Evolutionary conservation across 2,329 filamentous ascomycete genomes (phyloP), one percentile per base, ranked within the genome.

Genomic region (Aspergillus ibericus): DNA sequence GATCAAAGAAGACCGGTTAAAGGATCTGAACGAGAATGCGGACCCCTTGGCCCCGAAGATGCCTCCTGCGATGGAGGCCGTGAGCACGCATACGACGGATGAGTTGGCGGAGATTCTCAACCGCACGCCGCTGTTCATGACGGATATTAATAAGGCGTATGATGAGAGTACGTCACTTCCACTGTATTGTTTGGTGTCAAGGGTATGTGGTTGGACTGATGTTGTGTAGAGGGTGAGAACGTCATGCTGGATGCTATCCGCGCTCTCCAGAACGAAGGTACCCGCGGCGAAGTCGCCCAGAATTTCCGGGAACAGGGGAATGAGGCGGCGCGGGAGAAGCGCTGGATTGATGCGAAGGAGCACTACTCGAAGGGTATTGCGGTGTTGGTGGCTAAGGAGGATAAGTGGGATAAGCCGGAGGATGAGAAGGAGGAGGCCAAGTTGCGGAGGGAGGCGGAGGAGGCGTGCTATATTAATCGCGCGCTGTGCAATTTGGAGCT

Each of bases 221-320:
- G 13, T 36, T 59, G 42, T 18, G 42, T 63, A 79, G 78, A 77
- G 58, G 82, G 91, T 67, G 90, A 96, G 63, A 96, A 96, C 70
- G 82, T 89, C 61, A 87, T 90, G 66, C 81, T 96, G 0, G 92
- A 96, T 68, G 96, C 95, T 0, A 82, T 99, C 60, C 89, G 91
- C 72, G 93, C 95, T 0, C 81, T 99, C 38, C 91, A 92, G 29
- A 96, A 97, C 72, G 95, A 99, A 78, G 96, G 95, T 18, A 93
- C 92, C 8, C 87, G 91, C 50, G 83, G 88, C 9, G 93, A 98
- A 74, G 88, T 96, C 61, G 90, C 88, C 18, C 78, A 84, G 46
- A 91, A 91, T 64, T 97, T 97, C 80, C 92, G 95, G 69, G 89
- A 93, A 72, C 90, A 92, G 66, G 95, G 95, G 34, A 99, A 99